A percentile compares a stretch with the other conserved stretches of the same genome.
These are phyloP conservation scores for Penicillium lagena DNA, from an alignment of 495 filamentous ascomycete species.

Conservation along the genomic window DNA sequence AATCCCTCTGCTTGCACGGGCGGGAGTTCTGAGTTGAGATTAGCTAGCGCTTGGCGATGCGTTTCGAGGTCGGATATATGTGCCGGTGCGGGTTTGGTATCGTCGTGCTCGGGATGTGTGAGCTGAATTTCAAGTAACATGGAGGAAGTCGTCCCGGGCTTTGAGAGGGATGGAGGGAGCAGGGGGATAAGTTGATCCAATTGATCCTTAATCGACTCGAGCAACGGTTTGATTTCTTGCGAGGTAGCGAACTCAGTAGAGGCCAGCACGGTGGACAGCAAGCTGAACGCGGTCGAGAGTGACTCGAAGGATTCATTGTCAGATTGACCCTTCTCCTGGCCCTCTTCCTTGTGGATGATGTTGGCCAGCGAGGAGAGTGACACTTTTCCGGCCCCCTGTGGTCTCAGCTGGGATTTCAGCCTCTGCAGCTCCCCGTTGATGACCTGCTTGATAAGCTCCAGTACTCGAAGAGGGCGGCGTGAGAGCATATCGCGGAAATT, in stretches of 20 bases:
- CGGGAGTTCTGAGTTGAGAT: slow-evolving; percentile 68
- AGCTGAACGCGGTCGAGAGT: slow-evolving; percentile 53
- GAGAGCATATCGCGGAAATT: slow-evolving; percentile 63
- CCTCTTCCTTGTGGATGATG: slow-evolving; percentile 19
- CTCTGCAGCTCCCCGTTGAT: slow-evolving; percentile 35
- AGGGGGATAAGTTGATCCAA: slow-evolving; percentile 36
- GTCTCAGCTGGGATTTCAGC: neutral
- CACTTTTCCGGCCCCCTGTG: slow-evolving; percentile 11
- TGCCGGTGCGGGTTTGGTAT: slow-evolving; percentile 25
- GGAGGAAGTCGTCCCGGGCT: slow-evolving; percentile 46
- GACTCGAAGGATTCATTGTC: slow-evolving; percentile 46
- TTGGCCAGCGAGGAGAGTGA: slow-evolving; percentile 34
- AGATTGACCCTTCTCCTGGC: slow-evolving; percentile 6
- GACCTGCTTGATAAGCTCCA: slow-evolving; percentile 56
- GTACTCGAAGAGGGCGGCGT: slow-evolving; percentile 52
- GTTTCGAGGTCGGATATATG: slow-evolving; percentile 61
- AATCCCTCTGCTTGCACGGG: slow-evolving; percentile 77
- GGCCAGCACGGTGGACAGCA: slow-evolving; percentile 61
- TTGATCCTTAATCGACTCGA: slow-evolving; percentile 46
- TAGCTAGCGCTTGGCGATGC: slow-evolving; percentile 63
- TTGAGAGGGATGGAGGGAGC: slow-evolving; percentile 27
- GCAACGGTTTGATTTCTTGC: slow-evolving; percentile 31
- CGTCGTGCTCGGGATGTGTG: slow-evolving; percentile 43
- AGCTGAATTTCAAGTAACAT: slow-evolving; percentile 52
- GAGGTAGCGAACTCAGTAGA: slow-evolving; percentile 53